Percentiles rank a stretch among this genome's conserved stretches.
These are phyloP conservation scores for Penicillium griseofulvum DNA, from an alignment of 2,329 filamentous ascomycete genomes.

Conservation along the genomic window DNA sequence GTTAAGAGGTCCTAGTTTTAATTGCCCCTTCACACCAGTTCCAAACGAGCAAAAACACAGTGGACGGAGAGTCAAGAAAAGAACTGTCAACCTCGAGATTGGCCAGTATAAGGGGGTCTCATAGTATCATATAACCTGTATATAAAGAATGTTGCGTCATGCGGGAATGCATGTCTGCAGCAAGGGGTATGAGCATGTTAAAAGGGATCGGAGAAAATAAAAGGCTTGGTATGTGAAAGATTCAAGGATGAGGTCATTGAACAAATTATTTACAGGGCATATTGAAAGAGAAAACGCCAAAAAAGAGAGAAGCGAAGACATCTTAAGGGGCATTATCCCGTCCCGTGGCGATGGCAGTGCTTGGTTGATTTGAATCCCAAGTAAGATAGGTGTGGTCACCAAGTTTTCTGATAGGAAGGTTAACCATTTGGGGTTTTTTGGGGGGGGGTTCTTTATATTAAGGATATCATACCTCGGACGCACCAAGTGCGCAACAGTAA, in stretches of 20 bases:
- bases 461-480: constrained; percentile 69
- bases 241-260: constrained; percentile 16
- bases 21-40: constrained; percentile 10
- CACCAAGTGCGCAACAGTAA: constrained; percentile 86
- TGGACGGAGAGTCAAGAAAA: neutral
- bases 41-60: neutral
- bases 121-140: neutral
- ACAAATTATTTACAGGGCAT: constrained; percentile 18
- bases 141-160: constrained; percentile 22
- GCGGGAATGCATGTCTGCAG: constrained; percentile 18
- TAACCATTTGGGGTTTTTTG: neutral
- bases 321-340: constrained; percentile 48
- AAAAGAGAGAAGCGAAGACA: neutral
- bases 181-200: constrained; percentile 13
- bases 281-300: constrained; percentile 3
- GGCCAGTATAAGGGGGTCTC: neutral
- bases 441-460: no score
- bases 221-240: constrained; percentile 11
- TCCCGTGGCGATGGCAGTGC: constrained; percentile 53
- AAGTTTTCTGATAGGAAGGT: constrained; percentile 68
- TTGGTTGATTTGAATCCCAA: constrained; percentile 76
- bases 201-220: neutral
- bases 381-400: constrained; percentile 96
- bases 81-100: neutral
- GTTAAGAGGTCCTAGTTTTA: constrained; percentile 10